Percentiles rank a stretch among this genome's conserved stretches.
Conservation (phyloP, 148 eudicot genomes). For the Rheum nobile region DNA sequence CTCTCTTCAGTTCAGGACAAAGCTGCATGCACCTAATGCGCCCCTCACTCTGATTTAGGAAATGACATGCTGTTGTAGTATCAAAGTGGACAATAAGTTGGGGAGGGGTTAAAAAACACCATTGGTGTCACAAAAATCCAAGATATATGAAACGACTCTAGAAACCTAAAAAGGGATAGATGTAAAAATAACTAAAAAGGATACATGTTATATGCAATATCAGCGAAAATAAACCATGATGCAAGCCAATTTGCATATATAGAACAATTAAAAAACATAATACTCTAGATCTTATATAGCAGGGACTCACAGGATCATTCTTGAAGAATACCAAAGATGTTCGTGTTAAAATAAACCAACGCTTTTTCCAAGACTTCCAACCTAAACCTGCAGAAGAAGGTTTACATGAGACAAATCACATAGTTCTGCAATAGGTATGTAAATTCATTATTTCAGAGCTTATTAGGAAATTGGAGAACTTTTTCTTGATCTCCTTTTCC, state of each 20-base stretch:
- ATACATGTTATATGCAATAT: constrained; percentile 2
- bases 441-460: background rate
- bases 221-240: background rate
- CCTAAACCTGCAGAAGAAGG: constrained; percentile 61
- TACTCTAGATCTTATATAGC: background rate
- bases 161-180: background rate
- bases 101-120: background rate
- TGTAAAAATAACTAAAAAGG: background rate
- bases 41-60: background rate
- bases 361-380: constrained; percentile 99
- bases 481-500: background rate
- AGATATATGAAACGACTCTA: background rate
- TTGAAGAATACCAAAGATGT: constrained; percentile 95
- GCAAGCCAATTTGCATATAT: background rate
- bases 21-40: background rate
- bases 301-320: constrained; percentile 83
- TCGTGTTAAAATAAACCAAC: constrained; percentile 97
- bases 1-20: background rate
- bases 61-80: background rate
- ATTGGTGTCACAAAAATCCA: background rate
- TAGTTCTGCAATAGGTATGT: background rate
- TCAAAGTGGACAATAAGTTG: background rate
- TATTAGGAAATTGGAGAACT: background rate
- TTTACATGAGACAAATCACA: background rate
- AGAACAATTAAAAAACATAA: background rate